Percentiles rank a stretch among this genome's conserved stretches.
Evolutionary conservation across 495 filamentous ascomycete species (phyloP).

Genomic region (Massariosphaeria phaeospora): DNA sequence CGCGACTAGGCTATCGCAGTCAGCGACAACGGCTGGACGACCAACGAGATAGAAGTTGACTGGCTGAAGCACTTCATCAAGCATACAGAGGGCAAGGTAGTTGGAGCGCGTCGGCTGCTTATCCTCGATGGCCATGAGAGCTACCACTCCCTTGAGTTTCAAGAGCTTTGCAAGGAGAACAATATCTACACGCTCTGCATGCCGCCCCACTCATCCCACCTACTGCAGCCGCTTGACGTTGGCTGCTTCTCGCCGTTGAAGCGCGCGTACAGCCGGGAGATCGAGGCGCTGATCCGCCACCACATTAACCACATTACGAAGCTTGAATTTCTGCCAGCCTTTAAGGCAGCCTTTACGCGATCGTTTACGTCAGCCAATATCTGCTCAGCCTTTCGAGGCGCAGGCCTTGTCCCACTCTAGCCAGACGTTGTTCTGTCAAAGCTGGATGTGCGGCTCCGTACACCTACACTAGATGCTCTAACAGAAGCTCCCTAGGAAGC

Average conservation of each 20-base stretch:
- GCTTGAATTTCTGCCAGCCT: conserved; percentile 22
- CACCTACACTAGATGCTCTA: no score
- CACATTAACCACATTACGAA: conserved; percentile 24
- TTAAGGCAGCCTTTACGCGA: neutral
- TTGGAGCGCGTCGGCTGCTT: conserved; percentile 32
- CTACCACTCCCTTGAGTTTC: conserved; percentile 31
- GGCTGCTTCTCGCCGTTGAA: conserved; percentile 17
- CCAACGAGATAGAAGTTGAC: conserved; percentile 15
- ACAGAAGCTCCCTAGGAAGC: no score
- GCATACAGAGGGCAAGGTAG: conserved; percentile 5
- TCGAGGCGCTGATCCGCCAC: conserved; percentile 1
- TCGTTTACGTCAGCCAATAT: conserved; percentile 21
- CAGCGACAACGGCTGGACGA: conserved; percentile 25
- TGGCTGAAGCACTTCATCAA: conserved; percentile 20
- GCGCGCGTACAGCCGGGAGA: neutral
- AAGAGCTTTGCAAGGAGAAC: conserved; percentile 31
- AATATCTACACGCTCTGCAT: conserved; percentile 37
- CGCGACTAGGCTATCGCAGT: conserved; percentile 15
- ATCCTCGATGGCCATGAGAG: conserved; percentile 35
- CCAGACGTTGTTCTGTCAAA: conserved; percentile 9
- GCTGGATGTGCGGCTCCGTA: conserved; percentile 1
- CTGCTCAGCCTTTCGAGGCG: conserved; percentile 14
- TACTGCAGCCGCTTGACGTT: conserved; percentile 14
- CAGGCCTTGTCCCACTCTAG: conserved; percentile 5
- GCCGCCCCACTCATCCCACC: conserved; percentile 10